A percentile compares a stretch with the other conserved stretches of the same genome.
Conservation (phyloP, 1,284 basidiomycete genomes). For the Cryptococcus sp. region DNA sequence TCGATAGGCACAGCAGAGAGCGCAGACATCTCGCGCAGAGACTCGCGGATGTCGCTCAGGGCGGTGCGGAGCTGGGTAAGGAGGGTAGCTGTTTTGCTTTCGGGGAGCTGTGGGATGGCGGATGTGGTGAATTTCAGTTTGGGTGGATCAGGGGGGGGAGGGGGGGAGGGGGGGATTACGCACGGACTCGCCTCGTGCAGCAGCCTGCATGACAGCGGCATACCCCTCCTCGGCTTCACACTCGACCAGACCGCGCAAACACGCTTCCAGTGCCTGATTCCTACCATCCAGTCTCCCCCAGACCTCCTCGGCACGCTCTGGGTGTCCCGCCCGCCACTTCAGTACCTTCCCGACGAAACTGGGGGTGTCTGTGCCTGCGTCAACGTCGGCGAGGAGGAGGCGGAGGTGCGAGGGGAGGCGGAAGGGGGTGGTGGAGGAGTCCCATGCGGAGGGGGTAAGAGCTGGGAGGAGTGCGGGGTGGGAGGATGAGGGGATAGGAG, state of each 20-base stretch:
- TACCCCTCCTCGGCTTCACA: constrained; percentile 42
- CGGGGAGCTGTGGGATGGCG: neutral
- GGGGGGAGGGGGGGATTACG: neutral
- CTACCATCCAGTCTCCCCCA: constrained; percentile 65
- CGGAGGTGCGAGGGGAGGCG: constrained; percentile 73
- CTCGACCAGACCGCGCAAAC: constrained; percentile 32
- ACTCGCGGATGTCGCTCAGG: constrained; percentile 65
- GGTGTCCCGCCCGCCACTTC: constrained; percentile 71
- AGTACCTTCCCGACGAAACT: constrained; percentile 84
- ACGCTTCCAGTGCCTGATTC: constrained; percentile 38
- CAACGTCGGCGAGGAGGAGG: constrained; percentile 85
- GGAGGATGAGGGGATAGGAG: constrained; percentile 20
- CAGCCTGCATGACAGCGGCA: constrained; percentile 8
- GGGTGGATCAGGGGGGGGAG: neutral
- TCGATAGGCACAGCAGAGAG: constrained; percentile 83
- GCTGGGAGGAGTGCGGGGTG: neutral
- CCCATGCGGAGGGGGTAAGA: constrained; percentile 30
- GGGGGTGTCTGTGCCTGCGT: constrained; percentile 89
- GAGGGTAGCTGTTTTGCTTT: neutral
- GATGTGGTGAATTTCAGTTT: neutral
- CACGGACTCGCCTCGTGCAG: neutral
- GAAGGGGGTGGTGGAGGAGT: constrained; percentile 59
- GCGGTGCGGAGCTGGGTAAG: constrained; percentile 1
- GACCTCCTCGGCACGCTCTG: constrained; percentile 60
- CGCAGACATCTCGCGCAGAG: constrained; percentile 85